Conservation (phyloP, 2,329 filamentous ascomycete genomes). For the Fusarium sp. region DNA sequence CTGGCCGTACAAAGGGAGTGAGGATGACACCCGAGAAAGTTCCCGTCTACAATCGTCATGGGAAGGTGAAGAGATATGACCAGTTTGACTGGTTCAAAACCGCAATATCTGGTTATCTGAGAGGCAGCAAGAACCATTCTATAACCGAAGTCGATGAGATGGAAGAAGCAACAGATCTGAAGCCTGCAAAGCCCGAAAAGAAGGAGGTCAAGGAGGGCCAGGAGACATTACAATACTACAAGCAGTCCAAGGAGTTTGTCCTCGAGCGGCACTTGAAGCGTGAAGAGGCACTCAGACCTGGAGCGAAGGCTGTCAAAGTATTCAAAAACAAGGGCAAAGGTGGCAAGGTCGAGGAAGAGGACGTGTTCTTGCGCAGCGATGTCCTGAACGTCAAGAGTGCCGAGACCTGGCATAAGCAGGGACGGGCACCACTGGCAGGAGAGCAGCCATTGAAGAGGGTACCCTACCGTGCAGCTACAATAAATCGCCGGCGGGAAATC, state of each 20-base stretch:
- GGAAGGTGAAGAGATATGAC: slow-evolving; percentile 81
- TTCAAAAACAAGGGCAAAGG: slow-evolving; percentile 83
- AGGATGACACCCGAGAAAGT: slow-evolving; percentile 84
- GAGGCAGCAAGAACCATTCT: slow-evolving; percentile 61
- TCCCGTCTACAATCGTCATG: slow-evolving; percentile 79
- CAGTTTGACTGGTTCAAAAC: slow-evolving; percentile 90
- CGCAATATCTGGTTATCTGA: slow-evolving; percentile 78
- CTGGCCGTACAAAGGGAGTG: slow-evolving; percentile 89
- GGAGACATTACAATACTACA: slow-evolving; percentile 89
- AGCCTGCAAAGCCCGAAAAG: slow-evolving; percentile 77
- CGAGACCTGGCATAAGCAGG: slow-evolving; percentile 98
- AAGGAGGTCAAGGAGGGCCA: slow-evolving; percentile 79
- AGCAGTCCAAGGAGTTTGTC: slow-evolving; percentile 85
- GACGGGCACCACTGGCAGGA: slow-evolving; percentile 77
- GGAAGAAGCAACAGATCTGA: slow-evolving; percentile 83
- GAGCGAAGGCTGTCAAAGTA: slow-evolving; percentile 75
- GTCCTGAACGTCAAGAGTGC: slow-evolving; percentile 88
- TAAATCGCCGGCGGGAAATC: slow-evolving; percentile 87
- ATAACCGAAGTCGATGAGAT: slow-evolving; percentile 79
- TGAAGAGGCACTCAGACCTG: slow-evolving; percentile 85
- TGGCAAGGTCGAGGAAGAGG: slow-evolving; percentile 77
- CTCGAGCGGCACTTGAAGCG: slow-evolving; percentile 88
- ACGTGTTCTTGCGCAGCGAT: slow-evolving; percentile 83
- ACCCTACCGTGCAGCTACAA: slow-evolving; percentile 89
- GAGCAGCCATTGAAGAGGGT: slow-evolving; percentile 85